These are phyloP conservation scores for Verticillium alfalfae DNA, from an alignment of 2,329 filamentous ascomycete genomes.

Conservation along the genomic window DNA sequence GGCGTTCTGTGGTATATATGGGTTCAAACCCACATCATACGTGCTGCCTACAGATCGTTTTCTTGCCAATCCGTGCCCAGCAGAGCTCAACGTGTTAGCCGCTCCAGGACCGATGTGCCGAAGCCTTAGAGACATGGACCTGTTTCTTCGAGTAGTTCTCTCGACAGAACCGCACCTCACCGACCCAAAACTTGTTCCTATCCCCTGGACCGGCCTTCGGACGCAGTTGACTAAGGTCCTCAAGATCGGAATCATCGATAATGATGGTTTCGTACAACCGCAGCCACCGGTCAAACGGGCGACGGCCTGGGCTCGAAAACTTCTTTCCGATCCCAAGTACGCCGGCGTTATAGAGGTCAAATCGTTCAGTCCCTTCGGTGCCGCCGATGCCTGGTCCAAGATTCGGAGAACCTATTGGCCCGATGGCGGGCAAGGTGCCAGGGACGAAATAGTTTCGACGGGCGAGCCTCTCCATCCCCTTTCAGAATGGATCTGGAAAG, in stretches of 20 bases:
- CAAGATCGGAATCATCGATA: constrained; percentile 36
- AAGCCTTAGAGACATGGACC: constrained; percentile 25
- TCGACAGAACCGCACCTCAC: constrained; percentile 17
- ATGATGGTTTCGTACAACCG: constrained; percentile 28
- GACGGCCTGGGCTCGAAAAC: constrained; percentile 21
- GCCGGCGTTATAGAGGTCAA: constrained; percentile 22
- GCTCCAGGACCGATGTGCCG: constrained; percentile 26
- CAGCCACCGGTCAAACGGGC: constrained; percentile 28
- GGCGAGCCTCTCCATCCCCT: constrained; percentile 39
- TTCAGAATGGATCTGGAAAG: constrained; percentile 30
- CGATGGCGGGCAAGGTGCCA: constrained; percentile 28
- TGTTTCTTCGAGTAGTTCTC: constrained; percentile 21
- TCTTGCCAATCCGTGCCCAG: constrained; percentile 14
- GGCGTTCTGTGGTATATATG: constrained; percentile 24
- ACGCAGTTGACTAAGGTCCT: constrained; percentile 14
- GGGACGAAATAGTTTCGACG: constrained; percentile 23
- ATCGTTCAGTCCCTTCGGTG: constrained; percentile 23
- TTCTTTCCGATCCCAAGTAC: constrained; percentile 11
- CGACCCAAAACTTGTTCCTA: constrained; percentile 20
- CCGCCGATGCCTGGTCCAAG: constrained; percentile 19
- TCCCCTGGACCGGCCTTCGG: constrained; percentile 21
- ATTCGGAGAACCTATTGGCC: constrained; percentile 40
- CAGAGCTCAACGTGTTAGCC: constrained; percentile 26
- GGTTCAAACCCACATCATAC: constrained; percentile 14
- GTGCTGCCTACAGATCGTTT: constrained; percentile 19